Evolutionary conservation across 2,329 filamentous ascomycete genomes (phyloP).

Genomic region (Alternaria arborescens): DNA sequence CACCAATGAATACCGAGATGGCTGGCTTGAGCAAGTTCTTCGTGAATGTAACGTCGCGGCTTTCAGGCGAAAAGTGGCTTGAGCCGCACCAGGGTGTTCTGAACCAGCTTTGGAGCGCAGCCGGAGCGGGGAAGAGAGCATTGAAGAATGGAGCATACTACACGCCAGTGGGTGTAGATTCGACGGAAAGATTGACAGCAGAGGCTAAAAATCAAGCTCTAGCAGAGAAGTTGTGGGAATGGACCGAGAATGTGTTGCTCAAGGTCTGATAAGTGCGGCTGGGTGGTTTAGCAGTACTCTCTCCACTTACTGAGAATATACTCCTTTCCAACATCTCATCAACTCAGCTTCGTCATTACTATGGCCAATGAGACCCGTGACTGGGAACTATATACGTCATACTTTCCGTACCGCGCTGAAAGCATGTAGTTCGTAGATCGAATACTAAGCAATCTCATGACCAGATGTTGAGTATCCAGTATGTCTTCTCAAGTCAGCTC

Average conservation of each 20-base stretch:
- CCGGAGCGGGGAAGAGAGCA: slow-evolving; percentile 35
- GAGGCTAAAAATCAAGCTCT: slow-evolving; percentile 19
- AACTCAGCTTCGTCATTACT: background rate
- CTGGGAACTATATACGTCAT: background rate
- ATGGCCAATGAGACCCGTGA: background rate
- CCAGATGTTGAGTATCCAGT: too few relatives aligned
- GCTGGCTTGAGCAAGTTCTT: slow-evolving; percentile 22
- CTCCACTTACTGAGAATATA: background rate
- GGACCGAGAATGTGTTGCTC: slow-evolving; percentile 28
- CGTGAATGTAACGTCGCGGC: slow-evolving; percentile 13
- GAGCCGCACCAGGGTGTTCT: slow-evolving; percentile 35
- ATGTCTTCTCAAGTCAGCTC: background rate
- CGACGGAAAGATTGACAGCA: slow-evolving; percentile 15
- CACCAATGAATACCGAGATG: slow-evolving; percentile 45
- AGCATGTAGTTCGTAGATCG: too few relatives aligned
- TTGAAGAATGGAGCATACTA: slow-evolving; percentile 53
- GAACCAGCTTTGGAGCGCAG: slow-evolving; percentile 51
- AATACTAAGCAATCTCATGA: background rate
- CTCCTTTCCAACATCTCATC: background rate
- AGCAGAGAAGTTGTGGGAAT: slow-evolving; percentile 26
- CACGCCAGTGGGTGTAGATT: slow-evolving; percentile 28
- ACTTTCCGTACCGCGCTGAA: background rate
- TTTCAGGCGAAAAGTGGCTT: slow-evolving; percentile 1
- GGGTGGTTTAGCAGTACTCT: background rate
- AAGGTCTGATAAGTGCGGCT: background rate